Evolutionary conservation across 2,329 filamentous ascomycete genomes (phyloP).

Genomic region (Aspergillus glaucus): DNA sequence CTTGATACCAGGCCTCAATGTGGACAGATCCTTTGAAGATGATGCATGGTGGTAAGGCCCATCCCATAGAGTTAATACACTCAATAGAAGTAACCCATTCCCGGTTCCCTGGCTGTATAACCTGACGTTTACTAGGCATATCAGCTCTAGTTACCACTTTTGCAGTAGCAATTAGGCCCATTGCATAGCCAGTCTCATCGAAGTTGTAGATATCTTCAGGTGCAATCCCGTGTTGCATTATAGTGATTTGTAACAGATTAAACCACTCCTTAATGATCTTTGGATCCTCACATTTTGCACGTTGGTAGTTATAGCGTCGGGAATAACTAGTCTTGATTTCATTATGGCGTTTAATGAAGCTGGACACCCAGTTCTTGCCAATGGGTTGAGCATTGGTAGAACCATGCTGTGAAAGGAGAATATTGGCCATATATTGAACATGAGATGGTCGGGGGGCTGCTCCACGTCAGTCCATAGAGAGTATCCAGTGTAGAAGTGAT

Average conservation of each 20-base stretch:
- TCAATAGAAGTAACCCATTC: not conserved
- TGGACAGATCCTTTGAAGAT: slow-evolving; percentile 7
- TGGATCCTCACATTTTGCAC: no score
- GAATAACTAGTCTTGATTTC: not conserved
- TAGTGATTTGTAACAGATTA: not conserved
- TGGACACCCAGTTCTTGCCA: not conserved
- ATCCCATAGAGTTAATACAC: not conserved
- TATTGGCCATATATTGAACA: not conserved
- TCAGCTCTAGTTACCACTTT: slow-evolving; percentile 7
- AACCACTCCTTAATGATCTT: not conserved
- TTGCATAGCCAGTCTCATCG: not conserved
- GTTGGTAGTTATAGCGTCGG: not conserved
- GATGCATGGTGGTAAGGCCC: slow-evolving; percentile 1
- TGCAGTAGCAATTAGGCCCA: not conserved
- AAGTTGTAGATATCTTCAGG: not conserved
- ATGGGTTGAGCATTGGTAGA: not conserved
- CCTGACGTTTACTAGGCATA: not conserved
- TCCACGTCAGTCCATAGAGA: not conserved
- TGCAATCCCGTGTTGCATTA: not conserved
- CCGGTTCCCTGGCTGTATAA: slow-evolving; percentile 9
- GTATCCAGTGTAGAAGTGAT: not conserved
- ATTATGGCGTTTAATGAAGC: not conserved
- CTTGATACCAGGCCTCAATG: slow-evolving; percentile 6
- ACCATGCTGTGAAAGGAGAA: not conserved
- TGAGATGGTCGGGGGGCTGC: not conserved